These are phyloP conservation scores for Halenospora varia DNA, from an alignment of 495 filamentous ascomycete genomes.

Conservation along the genomic window DNA sequence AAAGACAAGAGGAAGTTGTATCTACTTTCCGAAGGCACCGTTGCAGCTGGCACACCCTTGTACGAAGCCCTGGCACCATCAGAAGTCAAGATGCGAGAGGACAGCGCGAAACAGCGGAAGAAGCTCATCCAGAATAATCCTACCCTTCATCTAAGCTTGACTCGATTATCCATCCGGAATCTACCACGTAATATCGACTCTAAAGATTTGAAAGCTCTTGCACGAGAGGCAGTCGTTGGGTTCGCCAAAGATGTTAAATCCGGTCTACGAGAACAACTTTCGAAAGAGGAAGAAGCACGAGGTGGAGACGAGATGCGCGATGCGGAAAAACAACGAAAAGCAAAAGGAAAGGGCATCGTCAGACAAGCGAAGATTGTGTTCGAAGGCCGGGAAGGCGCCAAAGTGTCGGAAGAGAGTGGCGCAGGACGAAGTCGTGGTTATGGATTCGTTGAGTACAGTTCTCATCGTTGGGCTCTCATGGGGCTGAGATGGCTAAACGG, in stretches of 20 bases:
- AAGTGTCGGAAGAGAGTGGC: constrained; percentile 64
- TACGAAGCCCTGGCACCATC: constrained; percentile 72
- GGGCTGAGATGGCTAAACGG: constrained; percentile 92
- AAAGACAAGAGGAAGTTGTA: constrained; percentile 92
- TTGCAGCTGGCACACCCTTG: constrained; percentile 64
- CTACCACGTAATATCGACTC: constrained; percentile 78
- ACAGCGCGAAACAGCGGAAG: constrained; percentile 83
- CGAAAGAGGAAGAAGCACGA: constrained; percentile 78
- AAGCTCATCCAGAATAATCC: constrained; percentile 88
- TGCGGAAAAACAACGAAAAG: constrained; percentile 70
- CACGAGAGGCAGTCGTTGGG: constrained; percentile 83
- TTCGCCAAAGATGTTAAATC: constrained; percentile 88
- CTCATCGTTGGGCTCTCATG: constrained; percentile 93
- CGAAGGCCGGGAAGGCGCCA: constrained; percentile 76
- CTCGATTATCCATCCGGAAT: constrained; percentile 91
- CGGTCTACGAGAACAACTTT: constrained; percentile 66
- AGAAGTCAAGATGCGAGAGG: constrained; percentile 83
- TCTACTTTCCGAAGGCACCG: constrained; percentile 81
- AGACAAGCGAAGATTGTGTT: constrained; percentile 93
- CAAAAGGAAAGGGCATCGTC: constrained; percentile 88
- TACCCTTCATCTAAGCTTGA: constrained; percentile 81
- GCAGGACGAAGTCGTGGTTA: constrained; percentile 87
- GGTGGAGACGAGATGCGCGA: constrained; percentile 75
- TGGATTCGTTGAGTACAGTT: constrained; percentile 95
- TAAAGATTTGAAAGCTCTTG: constrained; percentile 88